Evolutionary conservation across 2,329 filamentous ascomycete species (phyloP).

Genomic region (Teratosphaeria gauchensis): DNA sequence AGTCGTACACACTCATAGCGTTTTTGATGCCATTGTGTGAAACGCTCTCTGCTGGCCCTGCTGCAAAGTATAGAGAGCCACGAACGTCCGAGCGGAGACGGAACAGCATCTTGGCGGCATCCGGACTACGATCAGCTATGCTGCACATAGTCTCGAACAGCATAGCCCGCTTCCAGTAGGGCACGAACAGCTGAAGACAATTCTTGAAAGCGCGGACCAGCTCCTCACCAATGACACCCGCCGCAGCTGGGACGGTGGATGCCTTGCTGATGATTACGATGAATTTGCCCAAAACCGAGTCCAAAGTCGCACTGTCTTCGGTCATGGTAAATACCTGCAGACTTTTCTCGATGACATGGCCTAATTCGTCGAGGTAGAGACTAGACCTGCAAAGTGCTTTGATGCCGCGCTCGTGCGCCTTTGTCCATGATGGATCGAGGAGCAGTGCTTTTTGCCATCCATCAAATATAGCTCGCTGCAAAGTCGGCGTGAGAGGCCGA

Average conservation of each 20-base stretch:
- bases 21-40: neutral
- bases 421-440: neutral
- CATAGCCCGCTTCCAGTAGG: neutral
- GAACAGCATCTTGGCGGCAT: constrained; percentile 8
- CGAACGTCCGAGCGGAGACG: constrained; percentile 12
- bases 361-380: neutral
- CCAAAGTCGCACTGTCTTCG: neutral
- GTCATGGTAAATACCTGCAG: neutral
- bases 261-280: neutral
- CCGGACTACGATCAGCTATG: neutral
- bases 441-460: neutral
- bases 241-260: neutral
- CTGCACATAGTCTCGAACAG: constrained; percentile 8
- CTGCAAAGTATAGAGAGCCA: constrained; percentile 8
- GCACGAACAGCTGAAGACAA: neutral
- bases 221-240: neutral
- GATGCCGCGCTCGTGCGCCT: neutral
- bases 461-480: neutral
- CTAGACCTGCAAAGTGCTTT: neutral
- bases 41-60: neutral
- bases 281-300: neutral
- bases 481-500: neutral
- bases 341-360: neutral
- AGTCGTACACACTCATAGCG: neutral
- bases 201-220: constrained; percentile 1